phyloP scores from a whole-genome alignment of 1,284 basidiomycete species.

The Omphalotus olearius region DNA sequence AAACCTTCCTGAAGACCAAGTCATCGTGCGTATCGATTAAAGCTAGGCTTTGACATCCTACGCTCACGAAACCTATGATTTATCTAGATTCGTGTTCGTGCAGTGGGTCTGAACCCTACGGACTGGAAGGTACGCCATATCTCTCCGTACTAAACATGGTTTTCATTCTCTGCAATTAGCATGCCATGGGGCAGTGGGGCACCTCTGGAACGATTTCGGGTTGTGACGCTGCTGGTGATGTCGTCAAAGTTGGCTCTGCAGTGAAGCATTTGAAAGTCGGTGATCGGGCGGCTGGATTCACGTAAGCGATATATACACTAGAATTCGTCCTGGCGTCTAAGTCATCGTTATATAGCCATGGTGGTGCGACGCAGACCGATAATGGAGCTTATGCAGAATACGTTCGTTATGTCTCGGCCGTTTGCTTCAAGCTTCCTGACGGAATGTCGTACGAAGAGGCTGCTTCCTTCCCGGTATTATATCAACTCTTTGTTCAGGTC shows the following conservation, averaged over 20 bases:
- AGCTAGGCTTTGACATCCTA: background rate
- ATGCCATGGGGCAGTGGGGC: background rate
- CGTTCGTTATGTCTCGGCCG: conserved; percentile 20
- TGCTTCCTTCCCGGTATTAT: conserved; percentile 22
- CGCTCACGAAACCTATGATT: no score
- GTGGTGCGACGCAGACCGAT: conserved; percentile 9
- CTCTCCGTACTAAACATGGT: background rate
- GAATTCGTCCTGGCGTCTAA: conserved; percentile 18
- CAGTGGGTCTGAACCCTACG: conserved; percentile 53
- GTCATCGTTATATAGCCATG: background rate
- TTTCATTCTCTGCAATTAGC: background rate
- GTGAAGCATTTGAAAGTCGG: conserved; percentile 21
- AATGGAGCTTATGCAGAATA: conserved; percentile 32
- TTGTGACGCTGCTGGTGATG: conserved; percentile 23
- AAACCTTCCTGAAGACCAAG: conserved; percentile 4
- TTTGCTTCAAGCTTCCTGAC: conserved; percentile 25
- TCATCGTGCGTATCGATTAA: background rate
- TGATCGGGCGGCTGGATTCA: conserved; percentile 25
- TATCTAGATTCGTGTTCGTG: conserved; percentile 6
- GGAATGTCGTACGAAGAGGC: conserved; percentile 27
- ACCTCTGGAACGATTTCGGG: conserved; percentile 14
- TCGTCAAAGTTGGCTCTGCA: conserved; percentile 24
- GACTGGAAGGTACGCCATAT: conserved; percentile 41
- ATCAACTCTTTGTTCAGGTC: no score
- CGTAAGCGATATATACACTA: conserved; percentile 16